phyloP scores from a whole-genome alignment of 208 protist genomes.

The Herpetomonas samuelpessoai region DNA sequence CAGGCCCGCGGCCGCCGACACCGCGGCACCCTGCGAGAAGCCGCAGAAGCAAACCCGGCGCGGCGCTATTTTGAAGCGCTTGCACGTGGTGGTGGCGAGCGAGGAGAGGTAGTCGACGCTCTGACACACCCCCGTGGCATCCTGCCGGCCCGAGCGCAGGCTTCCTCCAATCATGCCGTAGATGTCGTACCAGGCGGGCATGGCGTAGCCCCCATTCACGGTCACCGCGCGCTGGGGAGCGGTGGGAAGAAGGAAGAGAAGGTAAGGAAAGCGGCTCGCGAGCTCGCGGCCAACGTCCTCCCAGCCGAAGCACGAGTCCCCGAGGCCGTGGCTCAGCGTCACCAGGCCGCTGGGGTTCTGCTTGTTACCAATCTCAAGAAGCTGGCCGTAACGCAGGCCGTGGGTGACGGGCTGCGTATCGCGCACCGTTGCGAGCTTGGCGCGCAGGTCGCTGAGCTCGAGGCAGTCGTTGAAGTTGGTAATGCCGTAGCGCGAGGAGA shows the following conservation, averaged over 20 bases:
- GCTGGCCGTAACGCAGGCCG: conserved; percentile 56
- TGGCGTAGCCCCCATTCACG: conserved; percentile 83
- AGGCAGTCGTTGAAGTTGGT: conserved; percentile 69
- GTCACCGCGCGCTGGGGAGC: conserved; percentile 79
- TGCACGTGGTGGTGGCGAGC: conserved; percentile 45
- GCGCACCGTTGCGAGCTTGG: conserved; percentile 48
- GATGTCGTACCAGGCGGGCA: conserved; percentile 95
- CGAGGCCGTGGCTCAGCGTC: conserved; percentile 90
- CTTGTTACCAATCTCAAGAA: conserved; percentile 71
- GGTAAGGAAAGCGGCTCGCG: conserved; percentile 56
- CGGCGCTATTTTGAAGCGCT: conserved; percentile 53
- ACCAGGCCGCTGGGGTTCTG: conserved; percentile 72
- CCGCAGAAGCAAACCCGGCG: conserved; percentile 87
- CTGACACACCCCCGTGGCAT: conserved; percentile 23
- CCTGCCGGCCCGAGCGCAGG: conserved; percentile 22
- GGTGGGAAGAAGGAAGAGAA: conserved; percentile 91
- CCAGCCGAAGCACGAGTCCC: conserved; percentile 89
- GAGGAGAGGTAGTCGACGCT: conserved; percentile 59
- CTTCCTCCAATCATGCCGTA: conserved; percentile 32
- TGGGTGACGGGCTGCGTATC: conserved; percentile 27
- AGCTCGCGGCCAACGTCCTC: conserved; percentile 67
- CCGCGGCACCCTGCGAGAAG: conserved; percentile 90
- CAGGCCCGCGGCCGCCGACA: conserved; percentile 73
- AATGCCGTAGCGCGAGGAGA: conserved; percentile 57
- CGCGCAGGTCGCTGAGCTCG: conserved; percentile 59